Percentiles rank a stretch among this genome's conserved stretches.
Evolutionary conservation across 495 filamentous ascomycete genomes (phyloP).

Genomic region (Penicillium malachiteum): DNA sequence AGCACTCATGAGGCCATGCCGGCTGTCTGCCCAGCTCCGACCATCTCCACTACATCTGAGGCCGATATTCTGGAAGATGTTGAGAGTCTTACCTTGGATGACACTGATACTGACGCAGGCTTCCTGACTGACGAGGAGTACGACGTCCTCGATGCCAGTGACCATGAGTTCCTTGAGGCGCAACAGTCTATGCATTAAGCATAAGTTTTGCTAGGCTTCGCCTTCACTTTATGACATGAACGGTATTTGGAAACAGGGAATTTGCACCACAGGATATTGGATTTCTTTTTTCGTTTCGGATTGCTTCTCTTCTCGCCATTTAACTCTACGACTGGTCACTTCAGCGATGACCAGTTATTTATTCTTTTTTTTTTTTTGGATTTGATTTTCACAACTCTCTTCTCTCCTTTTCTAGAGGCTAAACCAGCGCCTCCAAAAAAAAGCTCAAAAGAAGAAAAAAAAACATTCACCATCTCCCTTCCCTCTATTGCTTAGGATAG

Average conservation of each 20-base stretch:
- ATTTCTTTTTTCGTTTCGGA: constrained; percentile 15
- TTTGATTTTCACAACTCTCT: neutral
- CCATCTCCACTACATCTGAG: constrained; percentile 44
- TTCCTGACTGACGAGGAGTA: constrained; percentile 98
- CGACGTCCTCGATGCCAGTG: constrained; percentile 91
- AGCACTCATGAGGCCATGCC: constrained; percentile 66
- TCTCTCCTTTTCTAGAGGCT: neutral
- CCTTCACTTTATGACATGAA: constrained; percentile 12
- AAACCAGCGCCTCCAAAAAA: neutral
- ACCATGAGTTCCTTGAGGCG: constrained; percentile 72
- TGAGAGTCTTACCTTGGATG: constrained; percentile 62
- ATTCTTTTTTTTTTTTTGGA: constrained; percentile 2
- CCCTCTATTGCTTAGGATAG: constrained; percentile 2
- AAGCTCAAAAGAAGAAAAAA: neutral
- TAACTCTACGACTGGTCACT: constrained; percentile 5
- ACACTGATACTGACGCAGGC: constrained; percentile 57
- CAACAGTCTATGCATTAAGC: constrained; percentile 32
- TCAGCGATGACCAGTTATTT: constrained; percentile 14
- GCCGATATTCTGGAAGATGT: constrained; percentile 63
- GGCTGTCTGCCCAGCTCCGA: constrained; percentile 31
- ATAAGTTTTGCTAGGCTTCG: neutral
- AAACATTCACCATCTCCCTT: neutral
- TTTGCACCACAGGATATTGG: constrained; percentile 17
- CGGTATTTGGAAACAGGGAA: constrained; percentile 13
- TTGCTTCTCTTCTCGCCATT: neutral